phyloP scores from a whole-genome alignment of 164 flowering plant species.

The Umbilicus rupestris region DNA sequence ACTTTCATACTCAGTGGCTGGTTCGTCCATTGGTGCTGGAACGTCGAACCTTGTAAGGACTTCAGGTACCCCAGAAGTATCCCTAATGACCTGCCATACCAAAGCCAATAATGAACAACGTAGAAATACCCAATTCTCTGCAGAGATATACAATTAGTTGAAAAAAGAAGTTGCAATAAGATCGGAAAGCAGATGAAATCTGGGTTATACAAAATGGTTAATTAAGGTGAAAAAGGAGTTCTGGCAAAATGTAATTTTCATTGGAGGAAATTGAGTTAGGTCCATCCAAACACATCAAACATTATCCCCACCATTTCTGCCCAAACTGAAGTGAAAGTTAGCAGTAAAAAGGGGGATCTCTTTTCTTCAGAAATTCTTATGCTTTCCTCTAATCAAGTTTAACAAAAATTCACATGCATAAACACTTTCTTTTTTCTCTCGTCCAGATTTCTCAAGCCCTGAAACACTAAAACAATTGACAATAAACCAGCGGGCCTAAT shows the following conservation, averaged over 20 bases:
- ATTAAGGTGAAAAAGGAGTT: no score
- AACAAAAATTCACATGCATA: no score
- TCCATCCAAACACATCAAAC: no score
- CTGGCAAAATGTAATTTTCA: no score
- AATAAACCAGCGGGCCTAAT: neutral
- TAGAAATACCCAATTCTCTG: neutral
- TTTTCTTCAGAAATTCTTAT: no score
- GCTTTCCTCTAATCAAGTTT: no score
- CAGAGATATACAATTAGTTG: neutral
- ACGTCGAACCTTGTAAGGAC: slow-evolving; percentile 66
- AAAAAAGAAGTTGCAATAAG: neutral
- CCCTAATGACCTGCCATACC: slow-evolving; percentile 60
- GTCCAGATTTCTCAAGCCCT: no score
- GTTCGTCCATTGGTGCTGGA: slow-evolving; percentile 26
- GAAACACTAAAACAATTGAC: neutral
- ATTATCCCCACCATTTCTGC: no score
- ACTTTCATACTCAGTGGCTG: slow-evolving; percentile 54
- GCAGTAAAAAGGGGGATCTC: no score
- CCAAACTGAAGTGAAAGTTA: no score
- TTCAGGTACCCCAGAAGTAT: slow-evolving; percentile 67
- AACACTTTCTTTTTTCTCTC: no score
- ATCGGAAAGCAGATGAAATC: neutral
- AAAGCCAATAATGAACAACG: neutral
- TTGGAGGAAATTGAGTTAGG: no score
- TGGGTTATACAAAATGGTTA: neutral